Evolutionary conservation across 768 basidiomycete genomes (phyloP).

Genomic region (Xerocomus brunneocitrinus): DNA sequence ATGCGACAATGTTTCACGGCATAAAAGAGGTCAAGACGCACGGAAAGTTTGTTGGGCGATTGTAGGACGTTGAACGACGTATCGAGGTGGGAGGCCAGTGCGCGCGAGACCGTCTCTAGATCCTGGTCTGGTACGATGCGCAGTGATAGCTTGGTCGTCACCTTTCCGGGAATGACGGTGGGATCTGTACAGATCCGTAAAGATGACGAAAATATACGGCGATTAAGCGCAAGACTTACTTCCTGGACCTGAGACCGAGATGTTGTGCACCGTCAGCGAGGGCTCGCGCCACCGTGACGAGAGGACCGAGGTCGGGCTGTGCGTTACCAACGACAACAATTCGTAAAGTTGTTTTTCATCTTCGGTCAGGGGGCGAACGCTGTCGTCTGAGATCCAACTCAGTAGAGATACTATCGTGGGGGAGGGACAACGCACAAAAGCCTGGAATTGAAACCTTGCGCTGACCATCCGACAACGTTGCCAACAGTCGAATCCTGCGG

Average conservation of each 20-base stretch:
- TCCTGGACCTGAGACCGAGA: constrained; percentile 76
- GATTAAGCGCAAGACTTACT: constrained; percentile 41
- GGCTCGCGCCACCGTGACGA: constrained; percentile 86
- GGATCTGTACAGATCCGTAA: constrained; percentile 58
- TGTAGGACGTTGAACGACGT: constrained; percentile 52
- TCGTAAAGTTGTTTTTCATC: constrained; percentile 68
- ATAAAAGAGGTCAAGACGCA: constrained; percentile 24
- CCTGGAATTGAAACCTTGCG: constrained; percentile 65
- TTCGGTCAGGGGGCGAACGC: constrained; percentile 63
- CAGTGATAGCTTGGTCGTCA: constrained; percentile 81
- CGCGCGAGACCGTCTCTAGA: constrained; percentile 59
- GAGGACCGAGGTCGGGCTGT: constrained; percentile 62
- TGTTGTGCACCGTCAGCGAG: constrained; percentile 81
- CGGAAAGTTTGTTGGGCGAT: constrained; percentile 72
- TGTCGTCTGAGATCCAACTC: constrained; percentile 52
- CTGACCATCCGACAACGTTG: constrained; percentile 57
- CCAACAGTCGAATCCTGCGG: constrained; percentile 70
- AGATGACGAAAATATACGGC: background rate
- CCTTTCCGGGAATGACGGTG: constrained; percentile 84
- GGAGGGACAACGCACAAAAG: constrained; percentile 62
- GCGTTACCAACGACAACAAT: constrained; percentile 63
- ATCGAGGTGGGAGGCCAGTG: constrained; percentile 56
- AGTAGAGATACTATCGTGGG: background rate
- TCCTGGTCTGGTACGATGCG: constrained; percentile 95
- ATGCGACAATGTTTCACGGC: no score